Evolutionary conservation across 176 grass and related monocot genomes (phyloP).

Genomic region (Ananas comosus): DNA sequence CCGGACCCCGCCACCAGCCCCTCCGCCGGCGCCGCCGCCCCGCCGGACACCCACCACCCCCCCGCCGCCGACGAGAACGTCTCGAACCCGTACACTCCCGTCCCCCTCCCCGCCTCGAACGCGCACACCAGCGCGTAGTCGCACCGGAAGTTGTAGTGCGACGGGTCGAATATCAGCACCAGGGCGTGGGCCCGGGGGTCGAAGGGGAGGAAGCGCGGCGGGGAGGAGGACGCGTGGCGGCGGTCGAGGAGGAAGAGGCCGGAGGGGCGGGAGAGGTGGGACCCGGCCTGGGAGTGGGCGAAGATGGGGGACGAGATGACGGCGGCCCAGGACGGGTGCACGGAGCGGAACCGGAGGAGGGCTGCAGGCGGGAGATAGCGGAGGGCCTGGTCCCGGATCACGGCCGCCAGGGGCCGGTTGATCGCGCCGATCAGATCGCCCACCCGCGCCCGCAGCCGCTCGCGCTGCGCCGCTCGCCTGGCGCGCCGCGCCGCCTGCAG

Average conservation of each 20-base stretch:
- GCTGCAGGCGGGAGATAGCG: slow-evolving; percentile 25
- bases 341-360: slow-evolving; percentile 16
- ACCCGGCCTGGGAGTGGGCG: slow-evolving; percentile 29
- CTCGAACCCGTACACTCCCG: slow-evolving; percentile 23
- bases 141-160: slow-evolving; percentile 31
- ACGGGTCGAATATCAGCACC: slow-evolving; percentile 38
- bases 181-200: slow-evolving; percentile 20
- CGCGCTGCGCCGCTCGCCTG: not conserved
- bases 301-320: slow-evolving; percentile 38
- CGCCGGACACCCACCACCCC: slow-evolving; percentile 26
- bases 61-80: slow-evolving; percentile 29
- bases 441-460: not conserved
- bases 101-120: not conserved
- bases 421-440: not conserved
- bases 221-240: not conserved
- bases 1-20: slow-evolving; percentile 25
- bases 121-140: slow-evolving; percentile 48
- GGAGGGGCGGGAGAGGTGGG: slow-evolving; percentile 15
- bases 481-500: not conserved
- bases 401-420: slow-evolving; percentile 28
- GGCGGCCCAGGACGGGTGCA: too few relatives aligned
- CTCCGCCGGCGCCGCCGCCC: slow-evolving; percentile 16
- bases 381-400: slow-evolving; percentile 35
- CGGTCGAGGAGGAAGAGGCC: slow-evolving; percentile 22
- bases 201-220: slow-evolving; percentile 16